Percentiles rank a stretch among this genome's conserved stretches.
Evolutionary conservation across 192 early-diverging fungal genomes (phyloP).

Genomic region (Rhizophagus sp.): DNA sequence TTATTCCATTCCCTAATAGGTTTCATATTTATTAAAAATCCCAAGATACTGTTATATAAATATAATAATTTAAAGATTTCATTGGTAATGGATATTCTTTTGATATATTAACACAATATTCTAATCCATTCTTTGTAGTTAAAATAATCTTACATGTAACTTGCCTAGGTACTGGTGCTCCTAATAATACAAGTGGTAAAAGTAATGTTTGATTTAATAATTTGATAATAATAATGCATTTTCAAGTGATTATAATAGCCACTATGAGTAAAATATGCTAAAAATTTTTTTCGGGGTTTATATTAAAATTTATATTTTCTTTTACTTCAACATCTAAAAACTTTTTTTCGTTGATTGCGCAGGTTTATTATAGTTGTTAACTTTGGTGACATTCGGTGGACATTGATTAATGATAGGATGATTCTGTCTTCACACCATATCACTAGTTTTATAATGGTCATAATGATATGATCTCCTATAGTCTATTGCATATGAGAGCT

Average conservation of each 20-base stretch:
- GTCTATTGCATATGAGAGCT: too few species aligned
- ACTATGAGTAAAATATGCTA: constrained; percentile 58
- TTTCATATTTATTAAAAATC: constrained; percentile 52
- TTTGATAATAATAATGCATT: constrained; percentile 55
- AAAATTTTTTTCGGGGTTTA: constrained; percentile 43
- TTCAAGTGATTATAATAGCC: constrained; percentile 57
- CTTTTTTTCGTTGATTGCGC: background rate
- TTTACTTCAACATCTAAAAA: constrained; percentile 1
- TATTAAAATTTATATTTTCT: background rate
- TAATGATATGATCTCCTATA: too few species aligned
- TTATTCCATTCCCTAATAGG: constrained; percentile 39
- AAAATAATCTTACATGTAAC: constrained; percentile 51
- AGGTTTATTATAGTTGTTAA: background rate
- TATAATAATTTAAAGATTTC: constrained; percentile 58
- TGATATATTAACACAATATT: constrained; percentile 46
- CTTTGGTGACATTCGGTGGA: too few species aligned
- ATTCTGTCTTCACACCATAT: too few species aligned
- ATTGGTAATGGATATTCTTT: constrained; percentile 44
- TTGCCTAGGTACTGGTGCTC: constrained; percentile 56
- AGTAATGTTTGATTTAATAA: constrained; percentile 58
- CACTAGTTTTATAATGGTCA: too few species aligned
- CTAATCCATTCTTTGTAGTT: constrained; percentile 54
- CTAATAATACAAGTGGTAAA: constrained; percentile 50
- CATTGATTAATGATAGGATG: too few species aligned
- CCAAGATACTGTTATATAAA: constrained; percentile 58